A percentile compares a stretch with the other conserved stretches of the same genome.
Evolutionary conservation across 2,329 filamentous ascomycete species (phyloP).

Genomic region (Fusarium abutilonis): DNA sequence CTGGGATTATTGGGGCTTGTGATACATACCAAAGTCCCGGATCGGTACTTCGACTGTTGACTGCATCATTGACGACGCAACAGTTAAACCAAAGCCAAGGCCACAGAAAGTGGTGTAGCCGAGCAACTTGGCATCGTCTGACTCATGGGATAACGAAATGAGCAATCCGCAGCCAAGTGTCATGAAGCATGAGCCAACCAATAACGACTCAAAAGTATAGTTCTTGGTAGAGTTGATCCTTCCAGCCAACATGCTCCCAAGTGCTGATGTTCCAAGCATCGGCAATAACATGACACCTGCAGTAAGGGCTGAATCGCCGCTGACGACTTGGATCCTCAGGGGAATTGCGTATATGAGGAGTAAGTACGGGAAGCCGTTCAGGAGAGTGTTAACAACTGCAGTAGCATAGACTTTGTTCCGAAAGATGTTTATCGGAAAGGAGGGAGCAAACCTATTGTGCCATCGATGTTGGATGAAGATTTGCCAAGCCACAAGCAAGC

Average conservation of each 20-base stretch:
- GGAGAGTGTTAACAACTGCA: conserved; percentile 56
- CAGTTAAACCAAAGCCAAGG: conserved; percentile 61
- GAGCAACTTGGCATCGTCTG: conserved; percentile 57
- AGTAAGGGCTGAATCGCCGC: conserved; percentile 56
- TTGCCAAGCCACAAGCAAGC: conserved; percentile 46
- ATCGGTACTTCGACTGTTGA: conserved; percentile 55
- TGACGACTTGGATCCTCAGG: conserved; percentile 61
- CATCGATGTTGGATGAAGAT: conserved; percentile 40
- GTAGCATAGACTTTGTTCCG: conserved; percentile 58
- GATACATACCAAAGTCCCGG: conserved; percentile 56
- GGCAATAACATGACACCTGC: conserved; percentile 64
- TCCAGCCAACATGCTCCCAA: conserved; percentile 57
- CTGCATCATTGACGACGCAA: conserved; percentile 59
- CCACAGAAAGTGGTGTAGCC: conserved; percentile 63
- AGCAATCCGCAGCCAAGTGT: conserved; percentile 59
- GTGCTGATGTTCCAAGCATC: conserved; percentile 60
- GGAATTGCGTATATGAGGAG: conserved; percentile 61
- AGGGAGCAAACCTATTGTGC: conserved; percentile 48
- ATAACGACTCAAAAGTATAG: conserved; percentile 56
- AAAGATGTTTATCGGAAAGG: conserved; percentile 61
- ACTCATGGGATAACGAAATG: conserved; percentile 48
- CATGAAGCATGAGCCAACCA: conserved; percentile 56
- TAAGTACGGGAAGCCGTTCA: conserved; percentile 62
- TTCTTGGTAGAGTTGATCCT: conserved; percentile 56
- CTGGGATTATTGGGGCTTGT: neutral